Conservation (phyloP, 2,329 filamentous ascomycete species). For the Corinectria fuckeliana region DNA sequence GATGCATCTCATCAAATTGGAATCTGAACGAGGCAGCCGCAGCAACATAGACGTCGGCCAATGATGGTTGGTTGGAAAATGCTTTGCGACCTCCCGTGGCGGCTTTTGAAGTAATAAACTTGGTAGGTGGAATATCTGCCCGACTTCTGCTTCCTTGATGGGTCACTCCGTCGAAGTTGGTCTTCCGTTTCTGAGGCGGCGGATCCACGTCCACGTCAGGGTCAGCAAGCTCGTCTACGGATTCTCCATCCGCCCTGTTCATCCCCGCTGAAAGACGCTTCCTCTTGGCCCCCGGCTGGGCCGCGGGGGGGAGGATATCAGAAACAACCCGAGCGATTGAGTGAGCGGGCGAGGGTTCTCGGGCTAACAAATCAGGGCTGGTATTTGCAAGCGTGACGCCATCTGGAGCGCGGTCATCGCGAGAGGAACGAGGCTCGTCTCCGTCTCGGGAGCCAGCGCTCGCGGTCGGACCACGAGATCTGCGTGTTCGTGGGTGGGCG, state of each 20-base stretch:
- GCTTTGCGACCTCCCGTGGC: neutral
- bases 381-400: neutral
- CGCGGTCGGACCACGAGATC: neutral
- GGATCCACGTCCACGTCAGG: neutral
- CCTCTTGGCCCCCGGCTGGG: constrained; percentile 13
- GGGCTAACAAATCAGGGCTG: constrained; percentile 37
- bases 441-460: neutral
- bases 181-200: constrained; percentile 14
- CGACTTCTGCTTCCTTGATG: constrained; percentile 14
- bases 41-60: constrained; percentile 17
- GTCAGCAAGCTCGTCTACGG: constrained; percentile 42
- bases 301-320: constrained; percentile 22
- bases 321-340: constrained; percentile 33
- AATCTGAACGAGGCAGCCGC: constrained; percentile 36
- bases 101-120: constrained; percentile 13
- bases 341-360: constrained; percentile 26
- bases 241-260: constrained; percentile 9
- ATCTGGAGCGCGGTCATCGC: neutral
- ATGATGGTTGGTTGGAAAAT: neutral
- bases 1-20: neutral
- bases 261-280: neutral
- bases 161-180: constrained; percentile 25
- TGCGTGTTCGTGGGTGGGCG: constrained; percentile 16
- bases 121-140: constrained; percentile 39
- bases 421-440: neutral